Evolutionary conservation across 805 yeast genomes (phyloP).

Genomic region (Yarrowia sp.): DNA sequence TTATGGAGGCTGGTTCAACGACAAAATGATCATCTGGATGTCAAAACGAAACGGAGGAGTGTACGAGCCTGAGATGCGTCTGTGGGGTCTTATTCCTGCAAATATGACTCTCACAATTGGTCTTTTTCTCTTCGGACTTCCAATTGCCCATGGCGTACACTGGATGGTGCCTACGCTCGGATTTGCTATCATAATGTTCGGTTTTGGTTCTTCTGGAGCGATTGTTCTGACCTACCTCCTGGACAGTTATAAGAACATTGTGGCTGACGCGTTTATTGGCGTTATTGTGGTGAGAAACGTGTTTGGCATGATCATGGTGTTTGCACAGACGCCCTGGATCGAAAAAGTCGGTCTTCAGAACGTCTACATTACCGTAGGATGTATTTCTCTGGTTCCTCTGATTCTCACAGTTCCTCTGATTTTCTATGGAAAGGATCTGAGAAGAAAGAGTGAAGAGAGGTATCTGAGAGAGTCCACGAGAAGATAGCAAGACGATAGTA

Average conservation of each 20-base stretch:
- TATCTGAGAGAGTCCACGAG: background rate
- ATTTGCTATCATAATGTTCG: slow-evolving; percentile 40
- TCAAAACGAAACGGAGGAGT: slow-evolving; percentile 40
- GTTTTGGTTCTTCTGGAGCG: slow-evolving; percentile 57
- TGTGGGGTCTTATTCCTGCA: slow-evolving; percentile 39
- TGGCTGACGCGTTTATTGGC: slow-evolving; percentile 62
- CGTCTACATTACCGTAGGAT: slow-evolving; percentile 18
- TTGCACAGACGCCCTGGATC: slow-evolving; percentile 19
- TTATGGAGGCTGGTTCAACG: slow-evolving; percentile 39
- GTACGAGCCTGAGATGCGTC: slow-evolving; percentile 42
- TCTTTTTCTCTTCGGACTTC: slow-evolving; percentile 41
- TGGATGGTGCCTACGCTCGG: slow-evolving; percentile 42
- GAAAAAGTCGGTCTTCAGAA: slow-evolving; percentile 13
- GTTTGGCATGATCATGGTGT: slow-evolving; percentile 47
- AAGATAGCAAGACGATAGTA: background rate
- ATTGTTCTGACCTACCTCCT: slow-evolving; percentile 61
- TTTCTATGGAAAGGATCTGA: slow-evolving; percentile 2
- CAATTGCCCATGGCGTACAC: slow-evolving; percentile 39
- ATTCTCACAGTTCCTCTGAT: background rate
- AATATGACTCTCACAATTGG: slow-evolving; percentile 39
- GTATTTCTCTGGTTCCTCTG: slow-evolving; percentile 15
- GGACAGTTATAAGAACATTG: slow-evolving; percentile 63
- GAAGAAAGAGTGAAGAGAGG: slow-evolving; percentile 2
- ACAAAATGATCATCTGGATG: slow-evolving; percentile 40
- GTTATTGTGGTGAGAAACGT: slow-evolving; percentile 63